A percentile compares a stretch with the other conserved stretches of the same genome.
Evolutionary conservation across 805 yeast genomes (phyloP).

Genomic region (Saccharomycopsis sp.): DNA sequence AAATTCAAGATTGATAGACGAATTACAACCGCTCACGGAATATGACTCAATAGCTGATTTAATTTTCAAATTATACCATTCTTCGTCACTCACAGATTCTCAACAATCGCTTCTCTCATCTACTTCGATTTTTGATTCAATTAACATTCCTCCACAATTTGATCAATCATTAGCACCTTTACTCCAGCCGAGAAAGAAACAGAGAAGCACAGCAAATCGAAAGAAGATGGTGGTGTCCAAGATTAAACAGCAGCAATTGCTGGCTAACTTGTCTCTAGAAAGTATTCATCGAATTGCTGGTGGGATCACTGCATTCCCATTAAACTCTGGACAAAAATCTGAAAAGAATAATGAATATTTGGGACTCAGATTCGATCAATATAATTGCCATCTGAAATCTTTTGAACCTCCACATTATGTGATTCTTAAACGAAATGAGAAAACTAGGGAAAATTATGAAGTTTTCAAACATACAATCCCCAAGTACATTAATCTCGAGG

Average conservation of each 20-base stretch:
- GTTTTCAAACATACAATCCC: slow-evolving; percentile 19
- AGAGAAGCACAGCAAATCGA: neutral
- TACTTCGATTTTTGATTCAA: too few relatives aligned
- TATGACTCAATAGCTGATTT: slow-evolving; percentile 2
- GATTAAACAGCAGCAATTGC: neutral
- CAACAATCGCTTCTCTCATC: neutral
- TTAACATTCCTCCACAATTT: too few relatives aligned
- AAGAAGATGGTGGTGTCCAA: slow-evolving; percentile 2
- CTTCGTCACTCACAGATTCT: neutral
- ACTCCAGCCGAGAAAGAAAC: too few relatives aligned
- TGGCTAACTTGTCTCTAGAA: slow-evolving; percentile 2
- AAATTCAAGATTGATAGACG: neutral
- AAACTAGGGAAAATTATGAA: neutral
- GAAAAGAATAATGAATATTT: neutral
- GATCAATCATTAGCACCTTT: too few relatives aligned
- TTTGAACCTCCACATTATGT: slow-evolving; percentile 14
- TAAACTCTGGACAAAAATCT: neutral
- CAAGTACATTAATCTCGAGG: slow-evolving; percentile 6
- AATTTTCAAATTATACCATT: neutral
- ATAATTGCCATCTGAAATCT: neutral
- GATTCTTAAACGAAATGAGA: slow-evolving; percentile 8
- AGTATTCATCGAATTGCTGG: slow-evolving; percentile 11
- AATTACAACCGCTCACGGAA: neutral
- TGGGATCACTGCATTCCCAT: slow-evolving; percentile 15
- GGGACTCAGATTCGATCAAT: slow-evolving; percentile 16